Evolutionary conservation across 345 rosid species (phyloP).

Genomic region (Capsella bursapastoris): DNA sequence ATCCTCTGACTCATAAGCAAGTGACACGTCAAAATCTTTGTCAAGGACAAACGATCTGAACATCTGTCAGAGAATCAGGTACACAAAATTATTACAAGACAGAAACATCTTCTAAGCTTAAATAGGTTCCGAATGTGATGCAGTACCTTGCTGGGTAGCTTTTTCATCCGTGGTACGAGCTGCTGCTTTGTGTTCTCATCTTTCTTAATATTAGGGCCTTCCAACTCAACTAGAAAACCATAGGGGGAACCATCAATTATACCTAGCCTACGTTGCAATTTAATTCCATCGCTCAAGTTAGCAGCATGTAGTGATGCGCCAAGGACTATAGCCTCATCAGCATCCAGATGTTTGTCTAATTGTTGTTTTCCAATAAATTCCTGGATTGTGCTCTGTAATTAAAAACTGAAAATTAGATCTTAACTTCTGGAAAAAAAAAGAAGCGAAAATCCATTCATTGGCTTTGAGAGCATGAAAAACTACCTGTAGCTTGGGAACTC

Average conservation of each 20-base stretch:
- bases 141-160: conserved; percentile 90
- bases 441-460: neutral
- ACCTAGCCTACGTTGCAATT: conserved; percentile 93
- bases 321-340: conserved; percentile 98
- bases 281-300: conserved; percentile 97
- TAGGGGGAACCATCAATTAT: conserved; percentile 93
- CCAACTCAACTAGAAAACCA: conserved; percentile 73
- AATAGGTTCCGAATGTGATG: conserved; percentile 26
- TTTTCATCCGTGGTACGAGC: conserved; percentile 92
- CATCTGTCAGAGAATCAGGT: conserved; percentile 63
- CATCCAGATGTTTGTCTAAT: conserved; percentile 96
- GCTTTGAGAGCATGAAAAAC: conserved; percentile 28
- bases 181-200: conserved; percentile 75
- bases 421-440: neutral
- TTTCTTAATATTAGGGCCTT: conserved; percentile 72
- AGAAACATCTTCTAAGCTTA: conserved; percentile 7
- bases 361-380: conserved; percentile 92
- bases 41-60: conserved; percentile 74
- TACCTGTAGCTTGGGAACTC: conserved; percentile 99
- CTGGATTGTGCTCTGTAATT: conserved; percentile 80
- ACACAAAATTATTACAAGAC: conserved; percentile 34
- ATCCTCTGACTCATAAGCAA: conserved; percentile 76
- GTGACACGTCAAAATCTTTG: conserved; percentile 93
- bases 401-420: neutral
- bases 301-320: conserved; percentile 96